Conservation (phyloP, 768 basidiomycete genomes). For the Omphalotus guepiniiformis region DNA sequence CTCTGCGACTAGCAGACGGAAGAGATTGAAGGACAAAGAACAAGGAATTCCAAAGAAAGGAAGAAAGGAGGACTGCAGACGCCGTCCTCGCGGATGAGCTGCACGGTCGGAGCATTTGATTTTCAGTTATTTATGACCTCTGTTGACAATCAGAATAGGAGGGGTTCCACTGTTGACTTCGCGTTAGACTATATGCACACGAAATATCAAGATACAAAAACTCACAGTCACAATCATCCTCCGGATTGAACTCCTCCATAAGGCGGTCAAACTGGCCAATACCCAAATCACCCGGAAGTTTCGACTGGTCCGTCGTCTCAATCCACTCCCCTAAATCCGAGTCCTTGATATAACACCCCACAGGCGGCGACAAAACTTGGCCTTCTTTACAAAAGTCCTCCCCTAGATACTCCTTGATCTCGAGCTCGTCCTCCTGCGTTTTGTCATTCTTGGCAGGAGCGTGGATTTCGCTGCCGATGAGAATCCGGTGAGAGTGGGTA, state of each 20-base stretch:
- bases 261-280: constrained; percentile 21
- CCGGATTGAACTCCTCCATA: constrained; percentile 22
- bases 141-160: constrained; percentile 9
- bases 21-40: too few relatives aligned
- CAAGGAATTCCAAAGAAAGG: too few relatives aligned
- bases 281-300: constrained; percentile 14
- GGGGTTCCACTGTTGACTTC: constrained; percentile 12
- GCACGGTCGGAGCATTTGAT: too few relatives aligned
- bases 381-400: neutral
- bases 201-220: constrained; percentile 1
- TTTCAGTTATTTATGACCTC: too few relatives aligned
- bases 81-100: too few relatives aligned
- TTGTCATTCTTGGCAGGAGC: neutral
- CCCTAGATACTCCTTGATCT: neutral
- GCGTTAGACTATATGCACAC: neutral
- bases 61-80: too few relatives aligned
- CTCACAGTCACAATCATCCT: constrained; percentile 20
- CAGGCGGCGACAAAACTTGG: constrained; percentile 7
- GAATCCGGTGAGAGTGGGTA: neutral
- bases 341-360: constrained; percentile 17
- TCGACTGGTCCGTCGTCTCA: constrained; percentile 4
- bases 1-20: too few relatives aligned
- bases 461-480: constrained; percentile 16
- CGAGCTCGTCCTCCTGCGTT: constrained; percentile 2
- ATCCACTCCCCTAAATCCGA: constrained; percentile 22